Base-by-base conservation (phyloP, 2,329 filamentous ascomycete genomes). In the Botrytis paeoniae region DNA sequence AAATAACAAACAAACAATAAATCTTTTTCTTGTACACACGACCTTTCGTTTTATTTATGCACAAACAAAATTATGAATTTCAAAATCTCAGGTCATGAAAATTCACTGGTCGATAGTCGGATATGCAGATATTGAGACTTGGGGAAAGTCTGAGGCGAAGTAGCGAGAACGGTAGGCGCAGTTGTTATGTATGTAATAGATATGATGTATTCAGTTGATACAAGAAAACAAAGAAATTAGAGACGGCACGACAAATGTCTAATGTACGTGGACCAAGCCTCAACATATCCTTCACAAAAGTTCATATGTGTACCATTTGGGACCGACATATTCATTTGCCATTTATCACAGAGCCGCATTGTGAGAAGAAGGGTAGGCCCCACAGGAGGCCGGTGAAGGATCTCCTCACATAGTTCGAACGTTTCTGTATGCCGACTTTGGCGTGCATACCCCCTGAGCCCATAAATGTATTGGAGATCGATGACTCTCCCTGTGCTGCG, bases 351-450 rank as follows among this genome's bases (percentile, higher is more conserved):
- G 70, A 72, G 70, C 70, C 70, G 51, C 70, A 72, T 65, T 20
- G 14, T 39, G 4, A 18, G 12, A 35, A 37, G 25, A 25, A 6
- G 35, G 64, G 16, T 35, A 25, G 45, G 61, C n/a, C 64, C 35
- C 35, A 68, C 37, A 43, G 37, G n/a, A 16, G 39, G 39, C 70
- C 63, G 62, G 70, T 69, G 70, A 69, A 69, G 63, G 39, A 72
- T 72, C 37, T 54, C 35, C 25, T 54, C 54, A 37, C n/a, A 65
- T 18, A 51, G 43, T 41, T 10, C 43, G 3, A 39, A 18, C 14
- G 29, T 41, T 32, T 32, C 25, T 54, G 37, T 7, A 68, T 9
- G 62, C 48, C 51, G 66, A 29, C 51, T 48, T 9, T 72, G 48
- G 32, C 57, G 62, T 57, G 60, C 45, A 69, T 72, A 51, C 63